A percentile compares a stretch with the other conserved stretches of the same genome.
Conservation (phyloP, 371 early-diverging fungal species). For the Umbelopsis sp. region DNA sequence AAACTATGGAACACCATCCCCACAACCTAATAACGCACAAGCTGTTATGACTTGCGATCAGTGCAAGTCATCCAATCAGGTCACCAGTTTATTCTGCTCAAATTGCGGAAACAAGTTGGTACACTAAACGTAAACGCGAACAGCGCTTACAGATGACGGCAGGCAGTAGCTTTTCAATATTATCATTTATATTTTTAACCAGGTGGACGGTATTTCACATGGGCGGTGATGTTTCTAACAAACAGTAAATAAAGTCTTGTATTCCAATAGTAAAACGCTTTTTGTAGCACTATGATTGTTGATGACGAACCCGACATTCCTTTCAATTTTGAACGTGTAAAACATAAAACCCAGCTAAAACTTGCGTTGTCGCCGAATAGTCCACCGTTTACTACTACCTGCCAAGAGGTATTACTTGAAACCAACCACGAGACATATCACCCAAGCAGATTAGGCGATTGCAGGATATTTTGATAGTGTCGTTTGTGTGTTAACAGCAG, state of each 20-base stretch:
- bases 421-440: background rate
- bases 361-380: background rate
- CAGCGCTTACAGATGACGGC: too few relatives aligned
- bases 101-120: background rate
- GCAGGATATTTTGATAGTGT: background rate
- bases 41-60: background rate
- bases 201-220: too few relatives aligned
- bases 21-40: background rate
- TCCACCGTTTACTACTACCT: background rate
- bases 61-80: slow-evolving; percentile 2
- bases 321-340: background rate
- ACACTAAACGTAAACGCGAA: background rate
- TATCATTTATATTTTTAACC: too few relatives aligned
- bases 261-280: too few relatives aligned
- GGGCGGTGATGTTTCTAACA: too few relatives aligned
- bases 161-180: too few relatives aligned
- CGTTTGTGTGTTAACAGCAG: background rate
- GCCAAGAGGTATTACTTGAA: background rate
- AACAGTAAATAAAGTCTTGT: too few relatives aligned
- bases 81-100: background rate
- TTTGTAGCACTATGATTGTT: background rate
- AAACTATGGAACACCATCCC: background rate
- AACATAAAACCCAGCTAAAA: background rate
- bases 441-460: background rate
- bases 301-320: background rate